These are phyloP conservation scores for Mortierella sp. DNA, from an alignment of 371 early-diverging fungal genomes.

Conservation along the genomic window DNA sequence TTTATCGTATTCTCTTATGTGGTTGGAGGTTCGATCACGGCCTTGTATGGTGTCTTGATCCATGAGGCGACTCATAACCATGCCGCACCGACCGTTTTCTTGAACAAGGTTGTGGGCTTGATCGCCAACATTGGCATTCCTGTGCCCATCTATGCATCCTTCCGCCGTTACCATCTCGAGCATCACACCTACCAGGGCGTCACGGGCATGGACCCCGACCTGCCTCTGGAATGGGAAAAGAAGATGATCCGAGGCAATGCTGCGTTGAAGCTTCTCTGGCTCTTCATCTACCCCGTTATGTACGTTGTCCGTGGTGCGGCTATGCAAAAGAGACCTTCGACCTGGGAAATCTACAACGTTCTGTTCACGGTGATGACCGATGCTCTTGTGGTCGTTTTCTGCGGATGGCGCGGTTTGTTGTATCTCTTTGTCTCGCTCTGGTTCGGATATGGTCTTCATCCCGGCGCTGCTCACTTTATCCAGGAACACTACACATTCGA, in stretches of 20 bases:
- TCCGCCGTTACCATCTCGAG: slow-evolving; percentile 95
- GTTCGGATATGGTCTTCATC: slow-evolving; percentile 94
- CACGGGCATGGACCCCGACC: slow-evolving; percentile 94
- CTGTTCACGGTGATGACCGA: slow-evolving; percentile 74
- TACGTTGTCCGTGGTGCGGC: slow-evolving; percentile 90
- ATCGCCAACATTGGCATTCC: slow-evolving; percentile 89
- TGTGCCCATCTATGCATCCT: slow-evolving; percentile 84
- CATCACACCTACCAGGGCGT: slow-evolving; percentile 98
- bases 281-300: slow-evolving; percentile 90
- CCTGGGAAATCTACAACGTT: slow-evolving; percentile 88
- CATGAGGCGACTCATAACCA: slow-evolving; percentile 95
- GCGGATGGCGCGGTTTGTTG: slow-evolving; percentile 74
- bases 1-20: slow-evolving; percentile 78
- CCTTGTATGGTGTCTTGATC: slow-evolving; percentile 81
- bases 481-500: slow-evolving; percentile 98
- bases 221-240: slow-evolving; percentile 91
- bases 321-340: slow-evolving; percentile 75
- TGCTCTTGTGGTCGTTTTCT: slow-evolving; percentile 62
- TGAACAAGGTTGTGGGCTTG: slow-evolving; percentile 85
- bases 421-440: slow-evolving; percentile 86
- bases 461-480: slow-evolving; percentile 96
- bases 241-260: slow-evolving; percentile 82
- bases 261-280: slow-evolving; percentile 80
- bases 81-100: slow-evolving; percentile 70
- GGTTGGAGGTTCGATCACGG: slow-evolving; percentile 87